phyloP scores from a whole-genome alignment of 140 eudicot genomes.

The Erigeron philadelphicus region DNA sequence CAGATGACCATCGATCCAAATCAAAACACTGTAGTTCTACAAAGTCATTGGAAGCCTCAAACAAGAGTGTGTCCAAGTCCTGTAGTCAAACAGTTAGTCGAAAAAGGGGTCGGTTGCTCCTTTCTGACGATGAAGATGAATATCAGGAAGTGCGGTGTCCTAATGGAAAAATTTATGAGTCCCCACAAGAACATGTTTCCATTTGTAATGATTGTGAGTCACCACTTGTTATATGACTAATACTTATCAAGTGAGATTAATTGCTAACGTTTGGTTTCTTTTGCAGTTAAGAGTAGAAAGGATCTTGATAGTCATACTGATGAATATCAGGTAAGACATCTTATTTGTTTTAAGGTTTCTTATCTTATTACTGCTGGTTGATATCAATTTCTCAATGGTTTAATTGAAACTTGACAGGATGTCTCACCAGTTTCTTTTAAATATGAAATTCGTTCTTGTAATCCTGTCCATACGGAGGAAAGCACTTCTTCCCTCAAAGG shows the following conservation, averaged over 20 bases:
- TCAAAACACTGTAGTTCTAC: conserved; percentile 26
- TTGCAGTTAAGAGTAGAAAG: conserved; percentile 47
- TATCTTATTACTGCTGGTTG: not conserved
- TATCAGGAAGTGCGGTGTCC: conserved; percentile 34
- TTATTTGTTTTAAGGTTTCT: not conserved
- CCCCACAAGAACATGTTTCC: conserved; percentile 51
- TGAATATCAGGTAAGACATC: conserved; percentile 47
- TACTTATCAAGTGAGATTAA: conserved; percentile 6
- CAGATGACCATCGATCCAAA: conserved; percentile 32
- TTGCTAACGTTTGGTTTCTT: conserved; percentile 14
- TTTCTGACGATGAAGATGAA: conserved; percentile 81
- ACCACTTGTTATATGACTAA: conserved; percentile 2
- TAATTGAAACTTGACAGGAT: conserved; percentile 41
- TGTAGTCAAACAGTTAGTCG: conserved; percentile 52
- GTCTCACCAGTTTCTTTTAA: conserved; percentile 41
- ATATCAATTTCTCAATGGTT: conserved; percentile 14
- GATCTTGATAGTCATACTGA: conserved; percentile 27
- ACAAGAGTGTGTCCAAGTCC: conserved; percentile 26
- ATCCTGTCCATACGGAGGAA: conserved; percentile 53
- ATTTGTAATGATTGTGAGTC: conserved; percentile 73
- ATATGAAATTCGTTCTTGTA: conserved; percentile 37
- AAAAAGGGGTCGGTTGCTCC: conserved; percentile 67
- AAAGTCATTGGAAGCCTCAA: conserved; percentile 37
- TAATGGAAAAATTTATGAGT: conserved; percentile 20
- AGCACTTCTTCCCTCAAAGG: conserved; percentile 55